Conservation (phyloP, 306 rosid genomes). For the Quercus robur region DNA sequence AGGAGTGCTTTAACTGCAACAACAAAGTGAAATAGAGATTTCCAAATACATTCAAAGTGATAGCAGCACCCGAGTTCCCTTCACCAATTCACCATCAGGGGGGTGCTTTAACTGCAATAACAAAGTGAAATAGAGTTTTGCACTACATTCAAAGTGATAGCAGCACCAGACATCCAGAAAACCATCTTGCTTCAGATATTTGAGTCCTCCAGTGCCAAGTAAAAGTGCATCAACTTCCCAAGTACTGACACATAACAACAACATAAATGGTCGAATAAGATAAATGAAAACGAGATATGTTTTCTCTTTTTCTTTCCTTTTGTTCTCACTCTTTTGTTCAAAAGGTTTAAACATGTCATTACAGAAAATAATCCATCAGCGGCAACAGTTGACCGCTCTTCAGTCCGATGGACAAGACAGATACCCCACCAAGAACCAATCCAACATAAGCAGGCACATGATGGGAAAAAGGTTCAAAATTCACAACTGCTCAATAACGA, state of each 20-base stretch:
- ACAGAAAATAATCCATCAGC: neutral
- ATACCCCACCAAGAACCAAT: conserved; percentile 21
- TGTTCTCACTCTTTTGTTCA: conserved; percentile 8
- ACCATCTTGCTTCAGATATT: neutral
- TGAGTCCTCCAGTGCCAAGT: neutral
- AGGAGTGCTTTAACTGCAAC: neutral
- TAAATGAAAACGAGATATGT: neutral
- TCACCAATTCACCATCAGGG: neutral
- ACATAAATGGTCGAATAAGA: neutral
- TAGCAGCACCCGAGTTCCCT: neutral
- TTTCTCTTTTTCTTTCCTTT: neutral
- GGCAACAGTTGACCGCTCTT: conserved; percentile 31
- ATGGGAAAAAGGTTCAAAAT: conserved; percentile 16
- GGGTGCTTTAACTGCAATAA: neutral
- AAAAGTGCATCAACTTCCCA: neutral
- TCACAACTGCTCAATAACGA: conserved; percentile 31
- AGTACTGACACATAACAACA: neutral
- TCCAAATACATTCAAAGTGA: neutral
- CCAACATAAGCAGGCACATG: conserved; percentile 14
- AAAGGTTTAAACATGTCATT: neutral
- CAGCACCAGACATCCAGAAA: neutral
- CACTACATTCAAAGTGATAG: neutral
- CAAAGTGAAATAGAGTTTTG: neutral
- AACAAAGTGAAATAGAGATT: neutral
- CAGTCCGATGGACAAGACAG: conserved; percentile 31